Conservation (phyloP, 2,329 filamentous ascomycete genomes). For the Phaeosphaeriaceae sp. region DNA sequence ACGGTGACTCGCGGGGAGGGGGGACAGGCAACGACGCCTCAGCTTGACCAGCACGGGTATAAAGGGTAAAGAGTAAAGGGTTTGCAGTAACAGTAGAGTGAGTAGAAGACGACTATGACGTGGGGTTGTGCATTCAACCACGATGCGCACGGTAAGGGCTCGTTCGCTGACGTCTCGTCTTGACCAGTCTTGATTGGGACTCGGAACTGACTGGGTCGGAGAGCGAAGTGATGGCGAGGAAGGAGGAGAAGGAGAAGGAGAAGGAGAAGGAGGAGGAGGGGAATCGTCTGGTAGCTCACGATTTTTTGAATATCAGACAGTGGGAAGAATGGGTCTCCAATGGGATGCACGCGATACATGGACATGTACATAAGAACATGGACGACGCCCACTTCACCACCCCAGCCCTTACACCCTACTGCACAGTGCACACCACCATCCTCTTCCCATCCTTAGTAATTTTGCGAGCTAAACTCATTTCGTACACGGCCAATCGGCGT, state of each 20-base stretch:
- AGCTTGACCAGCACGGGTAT: conserved; percentile 4
- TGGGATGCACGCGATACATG: conserved; percentile 11
- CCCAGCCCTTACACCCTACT: conserved; percentile 11
- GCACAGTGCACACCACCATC: too few species aligned
- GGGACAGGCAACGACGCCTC: conserved; percentile 26
- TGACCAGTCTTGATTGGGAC: too few species aligned
- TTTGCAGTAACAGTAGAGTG: too few species aligned
- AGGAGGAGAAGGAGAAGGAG: too few species aligned
- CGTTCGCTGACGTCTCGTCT: conserved; percentile 33
- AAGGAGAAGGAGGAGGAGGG: too few species aligned
- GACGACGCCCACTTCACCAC: conserved; percentile 5
- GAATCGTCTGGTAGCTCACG: too few species aligned
- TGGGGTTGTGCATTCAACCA: conserved; percentile 21
- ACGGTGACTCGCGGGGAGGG: conserved; percentile 22
- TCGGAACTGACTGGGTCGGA: conserved; percentile 24
- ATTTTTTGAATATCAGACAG: too few species aligned
- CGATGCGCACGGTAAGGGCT: conserved; percentile 22
- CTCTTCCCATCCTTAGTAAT: conserved; percentile 20
- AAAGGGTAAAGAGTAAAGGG: too few species aligned
- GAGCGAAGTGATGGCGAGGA: not conserved
- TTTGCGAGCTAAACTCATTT: conserved; percentile 24
- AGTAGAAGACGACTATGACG: conserved; percentile 15
- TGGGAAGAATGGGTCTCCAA: too few species aligned
- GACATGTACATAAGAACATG: not conserved
- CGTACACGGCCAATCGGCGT: conserved; percentile 28